Conservation (phyloP, 1,284 basidiomycete genomes). For the Apiotrichum porosum region DNA sequence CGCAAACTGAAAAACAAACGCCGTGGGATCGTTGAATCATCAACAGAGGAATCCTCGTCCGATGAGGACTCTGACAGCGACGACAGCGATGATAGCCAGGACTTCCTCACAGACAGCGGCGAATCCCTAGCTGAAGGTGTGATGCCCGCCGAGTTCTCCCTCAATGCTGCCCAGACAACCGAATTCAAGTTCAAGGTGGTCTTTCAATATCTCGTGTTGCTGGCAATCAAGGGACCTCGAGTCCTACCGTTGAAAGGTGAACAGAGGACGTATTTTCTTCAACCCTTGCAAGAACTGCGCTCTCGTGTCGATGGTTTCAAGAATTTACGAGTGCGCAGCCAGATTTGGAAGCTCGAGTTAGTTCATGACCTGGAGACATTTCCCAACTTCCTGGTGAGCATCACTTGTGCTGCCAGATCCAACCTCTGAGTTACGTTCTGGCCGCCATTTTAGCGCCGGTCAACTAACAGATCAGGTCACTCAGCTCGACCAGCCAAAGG, state of each 20-base stretch:
- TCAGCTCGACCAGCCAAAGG: not conserved
- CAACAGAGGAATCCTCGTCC: too few species aligned
- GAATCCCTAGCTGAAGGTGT: conserved; percentile 49
- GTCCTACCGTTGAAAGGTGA: conserved; percentile 25
- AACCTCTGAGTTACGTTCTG: too few species aligned
- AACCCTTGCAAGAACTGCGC: too few species aligned
- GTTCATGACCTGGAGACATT: conserved; percentile 61
- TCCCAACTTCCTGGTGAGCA: too few species aligned
- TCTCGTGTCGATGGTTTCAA: conserved; percentile 2
- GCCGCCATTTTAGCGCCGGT: too few species aligned
- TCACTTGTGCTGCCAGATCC: too few species aligned
- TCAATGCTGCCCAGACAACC: conserved; percentile 59
- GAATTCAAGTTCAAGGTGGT: conserved; percentile 55
- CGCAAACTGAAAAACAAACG: too few species aligned
- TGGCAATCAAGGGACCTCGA: conserved; percentile 56
- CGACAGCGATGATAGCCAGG: conserved; percentile 41
- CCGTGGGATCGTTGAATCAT: too few species aligned
- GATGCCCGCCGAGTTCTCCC: conserved; percentile 70
- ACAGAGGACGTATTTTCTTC: conserved; percentile 15
- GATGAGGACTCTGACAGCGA: too few species aligned
- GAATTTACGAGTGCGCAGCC: not conserved
- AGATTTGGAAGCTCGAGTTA: conserved; percentile 69
- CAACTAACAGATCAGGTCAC: too few species aligned
- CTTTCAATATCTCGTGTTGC: conserved; percentile 76
- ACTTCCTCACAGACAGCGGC: conserved; percentile 71